These are phyloP conservation scores for Kalmanozyma brasiliensis DNA, from an alignment of 1,284 basidiomycete genomes.

Conservation along the genomic window DNA sequence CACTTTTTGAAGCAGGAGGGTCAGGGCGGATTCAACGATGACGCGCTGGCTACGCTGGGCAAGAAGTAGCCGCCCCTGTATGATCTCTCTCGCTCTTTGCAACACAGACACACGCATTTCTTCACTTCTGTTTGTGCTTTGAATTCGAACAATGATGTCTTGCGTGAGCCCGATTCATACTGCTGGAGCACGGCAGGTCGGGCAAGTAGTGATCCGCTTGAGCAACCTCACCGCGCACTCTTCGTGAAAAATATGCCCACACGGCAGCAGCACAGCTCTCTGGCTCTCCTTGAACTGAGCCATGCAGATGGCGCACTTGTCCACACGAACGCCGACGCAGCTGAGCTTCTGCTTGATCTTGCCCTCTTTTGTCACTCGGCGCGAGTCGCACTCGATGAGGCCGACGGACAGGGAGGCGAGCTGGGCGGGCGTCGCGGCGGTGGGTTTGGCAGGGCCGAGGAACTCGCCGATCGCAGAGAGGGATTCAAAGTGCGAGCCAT, in stretches of 20 bases:
- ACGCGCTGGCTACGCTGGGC: constrained; percentile 48
- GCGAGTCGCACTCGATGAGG: constrained; percentile 75
- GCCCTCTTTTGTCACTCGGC: constrained; percentile 77
- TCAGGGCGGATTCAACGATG: constrained; percentile 52
- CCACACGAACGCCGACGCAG: constrained; percentile 78
- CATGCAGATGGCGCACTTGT: constrained; percentile 82
- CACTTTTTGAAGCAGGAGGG: constrained; percentile 18
- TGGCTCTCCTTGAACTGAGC: constrained; percentile 78
- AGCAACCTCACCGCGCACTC: constrained; percentile 43
- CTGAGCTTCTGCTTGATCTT: constrained; percentile 81
- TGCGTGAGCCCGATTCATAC: constrained; percentile 4
- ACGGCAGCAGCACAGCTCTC: constrained; percentile 74
- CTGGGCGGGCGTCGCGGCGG: constrained; percentile 64
- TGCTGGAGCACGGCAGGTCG: constrained; percentile 44
- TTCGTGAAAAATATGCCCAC: constrained; percentile 73
- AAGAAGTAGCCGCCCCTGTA: constrained; percentile 29
- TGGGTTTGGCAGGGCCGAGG: constrained; percentile 72
- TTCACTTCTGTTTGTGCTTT: neutral
- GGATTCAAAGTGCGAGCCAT: constrained; percentile 66
- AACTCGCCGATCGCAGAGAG: constrained; percentile 75
- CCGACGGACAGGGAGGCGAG: constrained; percentile 72
- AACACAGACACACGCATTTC: no score
- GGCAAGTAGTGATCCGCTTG: constrained; percentile 36
- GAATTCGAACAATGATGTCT: neutral
- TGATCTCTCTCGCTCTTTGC: no score